Conservation (phyloP, 768 basidiomycete genomes). For the Ephemerocybe angulata region DNA sequence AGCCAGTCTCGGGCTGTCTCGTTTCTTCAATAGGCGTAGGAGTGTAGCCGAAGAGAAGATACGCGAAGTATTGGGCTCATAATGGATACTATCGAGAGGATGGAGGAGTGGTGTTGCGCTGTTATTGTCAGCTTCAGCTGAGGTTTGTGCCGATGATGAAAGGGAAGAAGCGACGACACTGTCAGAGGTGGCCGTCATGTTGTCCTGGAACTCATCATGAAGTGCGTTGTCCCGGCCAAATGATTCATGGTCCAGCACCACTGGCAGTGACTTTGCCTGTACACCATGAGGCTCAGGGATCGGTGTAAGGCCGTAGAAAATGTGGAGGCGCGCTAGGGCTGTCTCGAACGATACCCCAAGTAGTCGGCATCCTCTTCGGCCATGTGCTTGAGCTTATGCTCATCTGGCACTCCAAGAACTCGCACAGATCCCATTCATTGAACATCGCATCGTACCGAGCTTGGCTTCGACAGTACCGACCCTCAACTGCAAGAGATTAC, state of each 20-base stretch:
- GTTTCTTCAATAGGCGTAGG: too few relatives aligned
- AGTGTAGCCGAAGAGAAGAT: too few relatives aligned
- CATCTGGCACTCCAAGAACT: background rate
- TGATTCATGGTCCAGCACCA: background rate
- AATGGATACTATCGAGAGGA: too few relatives aligned
- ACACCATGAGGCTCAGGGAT: background rate
- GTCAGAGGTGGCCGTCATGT: too few relatives aligned
- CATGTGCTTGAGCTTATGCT: background rate
- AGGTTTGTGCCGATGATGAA: too few relatives aligned
- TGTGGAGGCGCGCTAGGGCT: background rate
- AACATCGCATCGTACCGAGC: background rate
- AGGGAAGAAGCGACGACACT: too few relatives aligned
- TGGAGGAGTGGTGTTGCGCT: too few relatives aligned
- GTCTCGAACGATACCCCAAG: background rate
- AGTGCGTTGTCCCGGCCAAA: too few relatives aligned
- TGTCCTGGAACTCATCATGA: too few relatives aligned
- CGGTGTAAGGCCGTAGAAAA: background rate
- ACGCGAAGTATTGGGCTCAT: too few relatives aligned
- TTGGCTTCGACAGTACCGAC: background rate
- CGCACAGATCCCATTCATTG: constrained; percentile 1
- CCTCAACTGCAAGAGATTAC: background rate
- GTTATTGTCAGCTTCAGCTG: too few relatives aligned
- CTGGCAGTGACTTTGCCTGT: background rate
- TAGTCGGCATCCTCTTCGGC: background rate
- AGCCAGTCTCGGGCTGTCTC: too few relatives aligned